These are phyloP conservation scores for Sechiopsis laciniata DNA, from an alignment of 306 rosid species.

Conservation along the genomic window DNA sequence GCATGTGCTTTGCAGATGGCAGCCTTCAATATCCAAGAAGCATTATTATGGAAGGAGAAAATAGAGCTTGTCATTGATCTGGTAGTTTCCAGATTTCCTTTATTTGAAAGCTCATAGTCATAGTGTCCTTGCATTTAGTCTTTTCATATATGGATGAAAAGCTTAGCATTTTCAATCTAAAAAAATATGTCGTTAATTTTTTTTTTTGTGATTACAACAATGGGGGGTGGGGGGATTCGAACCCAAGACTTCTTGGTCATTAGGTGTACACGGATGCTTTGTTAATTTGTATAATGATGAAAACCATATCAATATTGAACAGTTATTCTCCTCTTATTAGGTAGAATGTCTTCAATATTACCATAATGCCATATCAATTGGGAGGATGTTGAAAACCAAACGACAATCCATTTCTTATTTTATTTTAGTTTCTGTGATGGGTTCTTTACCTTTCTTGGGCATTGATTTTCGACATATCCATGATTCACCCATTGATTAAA, in stretches of 20 bases:
- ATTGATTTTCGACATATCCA: slow-evolving; percentile 1
- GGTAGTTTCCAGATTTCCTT: slow-evolving; percentile 37
- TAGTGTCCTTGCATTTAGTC: not conserved
- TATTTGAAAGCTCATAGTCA: not conserved
- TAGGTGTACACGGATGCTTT: no score
- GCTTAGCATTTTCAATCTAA: not conserved
- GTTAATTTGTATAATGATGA: not conserved
- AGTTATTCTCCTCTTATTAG: not conserved
- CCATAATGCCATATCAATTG: not conserved
- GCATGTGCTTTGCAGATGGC: slow-evolving; percentile 60
- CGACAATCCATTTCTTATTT: not conserved
- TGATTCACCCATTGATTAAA: not conserved
- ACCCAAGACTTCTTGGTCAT: no score
- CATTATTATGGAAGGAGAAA: slow-evolving; percentile 88
- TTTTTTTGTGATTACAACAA: no score
- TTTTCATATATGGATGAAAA: slow-evolving; percentile 1
- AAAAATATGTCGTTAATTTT: not conserved
- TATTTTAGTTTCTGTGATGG: slow-evolving; percentile 1
- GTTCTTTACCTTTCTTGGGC: not conserved
- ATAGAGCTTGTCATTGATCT: slow-evolving; percentile 87
- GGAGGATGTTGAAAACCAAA: not conserved
- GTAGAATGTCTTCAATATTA: slow-evolving; percentile 11
- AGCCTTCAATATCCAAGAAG: slow-evolving; percentile 97
- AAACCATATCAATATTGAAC: not conserved
- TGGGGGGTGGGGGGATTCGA: no score